A percentile compares a stretch with the other conserved stretches of the same genome.
Evolutionary conservation across 73 alveolate genomes (phyloP).

Genomic region (Urostyla sp.): DNA sequence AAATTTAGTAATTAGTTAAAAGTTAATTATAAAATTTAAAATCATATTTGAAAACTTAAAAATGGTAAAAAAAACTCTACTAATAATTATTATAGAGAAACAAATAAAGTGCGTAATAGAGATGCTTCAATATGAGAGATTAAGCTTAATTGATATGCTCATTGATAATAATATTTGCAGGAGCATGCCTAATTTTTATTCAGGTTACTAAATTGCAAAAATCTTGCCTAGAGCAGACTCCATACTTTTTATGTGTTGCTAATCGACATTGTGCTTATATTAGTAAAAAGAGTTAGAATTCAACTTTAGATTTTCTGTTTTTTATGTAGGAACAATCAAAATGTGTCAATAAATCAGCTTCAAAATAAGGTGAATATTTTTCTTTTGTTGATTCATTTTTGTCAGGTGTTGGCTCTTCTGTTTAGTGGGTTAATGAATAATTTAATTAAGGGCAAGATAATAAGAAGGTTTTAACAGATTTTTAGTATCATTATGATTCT

Average conservation of each 20-base stretch:
- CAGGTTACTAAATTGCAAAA: background rate
- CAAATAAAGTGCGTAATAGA: too few species aligned
- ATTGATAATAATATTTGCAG: too few species aligned
- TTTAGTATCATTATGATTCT: constrained; percentile 24
- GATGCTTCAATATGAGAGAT: too few species aligned
- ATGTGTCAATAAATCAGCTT: constrained; percentile 6
- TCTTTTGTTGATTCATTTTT: too few species aligned
- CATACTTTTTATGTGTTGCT: constrained; percentile 23
- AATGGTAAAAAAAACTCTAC: too few species aligned
- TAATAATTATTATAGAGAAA: too few species aligned
- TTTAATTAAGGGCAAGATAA: background rate
- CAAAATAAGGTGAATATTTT: constrained; percentile 3
- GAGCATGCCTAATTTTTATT: constrained; percentile 19
- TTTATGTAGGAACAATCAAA: background rate
- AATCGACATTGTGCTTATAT: constrained; percentile 48
- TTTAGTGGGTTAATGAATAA: constrained; percentile 5
- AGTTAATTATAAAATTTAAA: too few species aligned
- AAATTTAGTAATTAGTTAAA: too few species aligned
- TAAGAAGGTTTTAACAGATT: constrained; percentile 4
- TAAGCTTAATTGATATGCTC: too few species aligned
- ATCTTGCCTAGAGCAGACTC: constrained; percentile 27
- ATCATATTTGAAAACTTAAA: too few species aligned
- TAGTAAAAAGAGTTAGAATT: background rate
- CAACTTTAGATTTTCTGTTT: constrained; percentile 14
- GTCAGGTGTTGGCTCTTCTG: constrained; percentile 4